Evolutionary conservation across 129 eudicot genomes (phyloP).

Genomic region (Escallonia rubra): DNA sequence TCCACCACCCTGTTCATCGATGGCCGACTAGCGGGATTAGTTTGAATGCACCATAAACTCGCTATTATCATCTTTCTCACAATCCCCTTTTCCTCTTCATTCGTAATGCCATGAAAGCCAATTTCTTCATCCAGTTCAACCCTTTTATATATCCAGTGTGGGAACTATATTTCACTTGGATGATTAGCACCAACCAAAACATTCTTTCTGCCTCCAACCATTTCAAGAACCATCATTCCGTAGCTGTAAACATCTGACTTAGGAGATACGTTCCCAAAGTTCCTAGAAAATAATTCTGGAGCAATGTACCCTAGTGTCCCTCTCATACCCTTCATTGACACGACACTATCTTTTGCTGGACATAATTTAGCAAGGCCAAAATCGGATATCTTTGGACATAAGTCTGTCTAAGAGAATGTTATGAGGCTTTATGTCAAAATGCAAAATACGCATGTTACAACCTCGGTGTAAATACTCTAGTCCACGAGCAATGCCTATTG

Average conservation of each 20-base stretch:
- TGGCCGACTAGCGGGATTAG: constrained; percentile 23
- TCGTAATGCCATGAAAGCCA: background rate
- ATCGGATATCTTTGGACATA: constrained; percentile 28
- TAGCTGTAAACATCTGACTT: constrained; percentile 37
- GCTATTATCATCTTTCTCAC: constrained; percentile 23
- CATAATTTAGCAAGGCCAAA: constrained; percentile 30
- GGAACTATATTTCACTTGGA: constrained; percentile 12
- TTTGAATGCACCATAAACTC: constrained; percentile 41
- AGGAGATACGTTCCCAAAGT: constrained; percentile 23
- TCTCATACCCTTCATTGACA: constrained; percentile 22
- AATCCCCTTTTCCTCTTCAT: constrained; percentile 7
- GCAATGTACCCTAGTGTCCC: constrained; percentile 33
- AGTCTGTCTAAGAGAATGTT: constrained; percentile 23
- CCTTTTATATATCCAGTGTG: constrained; percentile 20
- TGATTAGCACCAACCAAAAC: background rate
- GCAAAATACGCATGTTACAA: constrained; percentile 20
- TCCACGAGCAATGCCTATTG: constrained; percentile 33
- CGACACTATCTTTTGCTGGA: constrained; percentile 16
- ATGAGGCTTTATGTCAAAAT: constrained; percentile 29
- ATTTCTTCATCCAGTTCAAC: background rate
- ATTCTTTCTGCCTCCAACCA: constrained; percentile 30
- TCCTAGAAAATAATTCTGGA: constrained; percentile 21
- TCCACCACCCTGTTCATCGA: constrained; percentile 26
- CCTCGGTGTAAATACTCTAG: constrained; percentile 27
- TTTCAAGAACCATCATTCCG: constrained; percentile 37